Base-by-base conservation (phyloP, 1,284 basidiomycete species). In the Singerocomus rubriflavus region DNA sequence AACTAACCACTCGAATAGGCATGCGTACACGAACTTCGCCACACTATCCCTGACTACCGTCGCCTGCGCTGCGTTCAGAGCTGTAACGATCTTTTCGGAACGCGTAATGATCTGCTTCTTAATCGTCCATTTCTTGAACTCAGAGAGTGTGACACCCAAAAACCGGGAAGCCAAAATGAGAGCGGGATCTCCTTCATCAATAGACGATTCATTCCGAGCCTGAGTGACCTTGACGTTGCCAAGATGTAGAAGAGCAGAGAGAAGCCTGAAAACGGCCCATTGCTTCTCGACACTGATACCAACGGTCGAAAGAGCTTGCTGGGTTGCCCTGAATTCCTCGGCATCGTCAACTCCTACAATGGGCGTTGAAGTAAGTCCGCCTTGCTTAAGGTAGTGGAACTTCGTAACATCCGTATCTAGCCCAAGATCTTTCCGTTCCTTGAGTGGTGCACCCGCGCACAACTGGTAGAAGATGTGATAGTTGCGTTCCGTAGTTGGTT, bases 381-480 rank as follows among this genome's bases (percentile, higher is more conserved):
- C 97, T 68, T 98, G 96, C 62, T 88, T 94, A 54, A 99, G 79
- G 65, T 94, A 99, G 58, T 87, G 81, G 71, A 98, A 99, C 67
- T 94, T 91, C 34, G 83, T 85, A 50, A 90, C 78, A 64, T 96
- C 92, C 7, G 79, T 76, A 56, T 94, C 91, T 38, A 99, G 78
- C 6, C 91, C 93, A 36, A 99, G 82, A 62, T 97, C 93, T 71
- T 97, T 97, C 41, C 93, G 85, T 67, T 99, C 96, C 67, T 97
- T 96, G 25, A 90, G 76, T 2, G 96, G 95, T 5, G 93, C 94
- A 47, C 97, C 97, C 3, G 96, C 91, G 61, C 96, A 93, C n/a
- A 99, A 77, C 70, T 99, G 97, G 72, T 99, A 99, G 77, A 99
- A 99, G 65, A 99, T 98, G 72, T 99, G 97, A 70, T 99, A 99